These are phyloP conservation scores for Gilbertella persicaria DNA, from an alignment of 371 early-diverging fungal species.

Conservation along the genomic window DNA sequence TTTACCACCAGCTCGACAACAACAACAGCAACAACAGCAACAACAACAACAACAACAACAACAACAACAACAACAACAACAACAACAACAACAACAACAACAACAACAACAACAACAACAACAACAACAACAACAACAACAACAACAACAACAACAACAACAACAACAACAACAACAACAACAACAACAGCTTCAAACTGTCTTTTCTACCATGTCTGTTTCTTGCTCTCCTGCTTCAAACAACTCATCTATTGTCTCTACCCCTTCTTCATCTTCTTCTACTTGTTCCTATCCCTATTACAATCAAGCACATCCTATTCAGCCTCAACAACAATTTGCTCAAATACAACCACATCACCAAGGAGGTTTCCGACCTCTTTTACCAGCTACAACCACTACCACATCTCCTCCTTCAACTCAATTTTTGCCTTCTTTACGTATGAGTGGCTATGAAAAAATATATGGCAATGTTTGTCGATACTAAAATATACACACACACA, in stretches of 20 bases:
- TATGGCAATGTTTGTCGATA: slow-evolving; percentile 44
- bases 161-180: slow-evolving; percentile 1
- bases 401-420: slow-evolving; percentile 13
- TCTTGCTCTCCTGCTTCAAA: too few species aligned
- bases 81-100: slow-evolving; percentile 9
- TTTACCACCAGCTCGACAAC: slow-evolving; percentile 4
- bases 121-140: slow-evolving; percentile 9
- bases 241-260: slow-evolving; percentile 1
- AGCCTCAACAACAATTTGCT: slow-evolving; percentile 8
- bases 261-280: slow-evolving; percentile 9
- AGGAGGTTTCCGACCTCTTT: slow-evolving; percentile 22
- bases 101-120: not conserved
- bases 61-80: not conserved
- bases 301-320: slow-evolving; percentile 10
- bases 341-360: slow-evolving; percentile 7
- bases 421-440: slow-evolving; percentile 27
- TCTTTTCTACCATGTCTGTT: slow-evolving; percentile 14
- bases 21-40: slow-evolving; percentile 5
- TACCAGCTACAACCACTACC: slow-evolving; percentile 23
- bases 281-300: slow-evolving; percentile 4
- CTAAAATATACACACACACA: too few species aligned
- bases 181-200: slow-evolving; percentile 8
- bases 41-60: too few species aligned
- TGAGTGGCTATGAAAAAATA: slow-evolving; percentile 41
- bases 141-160: slow-evolving; percentile 1